phyloP scores from a whole-genome alignment of 2,329 filamentous ascomycete species.

The Ophiocordyceps robertsii region DNA sequence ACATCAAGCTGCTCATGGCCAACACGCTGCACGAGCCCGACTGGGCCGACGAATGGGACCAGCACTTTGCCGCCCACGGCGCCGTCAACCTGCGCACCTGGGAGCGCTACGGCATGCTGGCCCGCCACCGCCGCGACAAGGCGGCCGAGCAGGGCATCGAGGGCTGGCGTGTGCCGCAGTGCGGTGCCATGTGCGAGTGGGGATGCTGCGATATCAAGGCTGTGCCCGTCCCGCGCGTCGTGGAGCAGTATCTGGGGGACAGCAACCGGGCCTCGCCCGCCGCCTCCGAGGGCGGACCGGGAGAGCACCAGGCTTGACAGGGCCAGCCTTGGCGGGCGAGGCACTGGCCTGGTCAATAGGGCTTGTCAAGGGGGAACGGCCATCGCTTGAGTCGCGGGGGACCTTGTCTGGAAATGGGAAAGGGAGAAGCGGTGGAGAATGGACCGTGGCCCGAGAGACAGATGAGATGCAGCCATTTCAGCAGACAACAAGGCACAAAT shows the following conservation, averaged over 20 bases:
- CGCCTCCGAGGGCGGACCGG: no score
- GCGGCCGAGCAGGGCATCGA: conserved; percentile 3
- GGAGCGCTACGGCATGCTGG: conserved; percentile 11
- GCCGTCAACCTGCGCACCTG: conserved; percentile 10
- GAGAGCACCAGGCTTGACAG: no score
- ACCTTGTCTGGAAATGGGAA: no score
- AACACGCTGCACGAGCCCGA: conserved; percentile 8
- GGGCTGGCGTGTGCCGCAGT: conserved; percentile 1
- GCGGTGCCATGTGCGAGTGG: conserved; percentile 4
- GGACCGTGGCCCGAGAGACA: no score
- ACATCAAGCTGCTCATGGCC: conserved; percentile 8
- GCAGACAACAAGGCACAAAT: no score
- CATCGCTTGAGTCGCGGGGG: no score
- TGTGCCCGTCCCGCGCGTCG: background rate
- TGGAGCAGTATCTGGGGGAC: background rate
- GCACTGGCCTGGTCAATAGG: no score
- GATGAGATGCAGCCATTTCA: no score
- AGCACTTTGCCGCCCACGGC: conserved; percentile 7
- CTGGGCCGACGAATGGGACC: conserved; percentile 11
- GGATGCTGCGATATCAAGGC: conserved; percentile 3
- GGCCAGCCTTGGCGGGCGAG: no score
- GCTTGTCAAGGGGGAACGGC: no score
- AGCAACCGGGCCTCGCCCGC: no score
- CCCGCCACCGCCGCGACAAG: conserved; percentile 8
- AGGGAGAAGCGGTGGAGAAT: no score